Conservation (phyloP, 495 filamentous ascomycete species). For the Penicillium atrosanguineum region DNA sequence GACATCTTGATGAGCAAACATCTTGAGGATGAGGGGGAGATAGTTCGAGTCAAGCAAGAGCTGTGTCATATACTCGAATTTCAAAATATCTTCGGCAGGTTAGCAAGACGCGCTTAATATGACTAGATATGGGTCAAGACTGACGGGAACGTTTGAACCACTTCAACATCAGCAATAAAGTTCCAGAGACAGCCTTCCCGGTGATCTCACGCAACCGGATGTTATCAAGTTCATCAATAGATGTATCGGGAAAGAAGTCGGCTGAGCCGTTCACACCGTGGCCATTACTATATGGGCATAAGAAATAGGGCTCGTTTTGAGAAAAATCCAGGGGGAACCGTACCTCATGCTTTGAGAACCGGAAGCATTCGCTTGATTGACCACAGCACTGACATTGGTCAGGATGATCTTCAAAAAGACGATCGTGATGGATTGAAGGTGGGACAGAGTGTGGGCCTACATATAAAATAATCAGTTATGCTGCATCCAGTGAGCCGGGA, state of each 20-base stretch:
- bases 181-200: conserved; percentile 84
- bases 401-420: conserved; percentile 86
- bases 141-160: conserved; percentile 96
- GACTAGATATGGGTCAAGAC: conserved; percentile 23
- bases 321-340: not conserved
- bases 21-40: conserved; percentile 84
- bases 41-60: conserved; percentile 92
- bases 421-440: conserved; percentile 91
- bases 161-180: conserved; percentile 81
- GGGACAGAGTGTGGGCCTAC: conserved; percentile 70
- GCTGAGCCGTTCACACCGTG: conserved; percentile 33
- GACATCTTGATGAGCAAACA: conserved; percentile 88
- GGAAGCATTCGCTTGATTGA: conserved; percentile 51
- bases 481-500: not conserved
- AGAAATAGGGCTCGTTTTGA: not conserved
- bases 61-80: conserved; percentile 94
- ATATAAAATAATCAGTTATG: conserved; percentile 3
- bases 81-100: conserved; percentile 69
- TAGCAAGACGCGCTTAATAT: conserved; percentile 15
- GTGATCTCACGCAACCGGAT: conserved; percentile 80
- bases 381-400: conserved; percentile 69
- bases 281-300: conserved; percentile 27
- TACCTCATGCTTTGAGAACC: conserved; percentile 42
- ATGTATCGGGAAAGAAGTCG: conserved; percentile 37
- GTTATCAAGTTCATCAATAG: conserved; percentile 73